These are phyloP conservation scores for Cucurbita maxima DNA, from an alignment of 306 rosid species.

Conservation along the genomic window DNA sequence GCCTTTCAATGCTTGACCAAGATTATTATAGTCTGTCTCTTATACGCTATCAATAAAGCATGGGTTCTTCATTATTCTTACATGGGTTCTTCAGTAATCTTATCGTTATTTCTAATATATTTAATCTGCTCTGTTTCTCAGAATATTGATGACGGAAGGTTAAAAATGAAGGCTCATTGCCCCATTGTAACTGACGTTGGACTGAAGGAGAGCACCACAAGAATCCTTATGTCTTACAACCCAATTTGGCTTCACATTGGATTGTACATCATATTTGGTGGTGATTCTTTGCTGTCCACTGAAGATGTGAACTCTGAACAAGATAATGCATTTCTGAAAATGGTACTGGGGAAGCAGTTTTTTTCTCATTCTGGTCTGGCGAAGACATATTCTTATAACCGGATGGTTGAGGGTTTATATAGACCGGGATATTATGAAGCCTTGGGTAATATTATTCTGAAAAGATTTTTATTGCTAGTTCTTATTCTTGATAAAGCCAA, in stretches of 20 bases:
- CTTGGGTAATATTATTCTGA: slow-evolving; percentile 63
- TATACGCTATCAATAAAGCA: background rate
- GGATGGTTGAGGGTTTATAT: slow-evolving; percentile 78
- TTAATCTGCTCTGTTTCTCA: slow-evolving; percentile 14
- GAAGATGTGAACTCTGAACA: slow-evolving; percentile 37
- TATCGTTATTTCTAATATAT: background rate
- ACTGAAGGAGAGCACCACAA: slow-evolving; percentile 48
- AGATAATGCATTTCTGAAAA: slow-evolving; percentile 49
- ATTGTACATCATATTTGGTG: slow-evolving; percentile 59
- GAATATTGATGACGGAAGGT: slow-evolving; percentile 76
- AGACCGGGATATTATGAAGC: slow-evolving; percentile 86
- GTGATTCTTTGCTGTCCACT: slow-evolving; percentile 56
- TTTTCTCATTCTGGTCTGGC: slow-evolving; percentile 60
- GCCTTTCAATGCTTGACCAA: background rate
- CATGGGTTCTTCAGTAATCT: background rate
- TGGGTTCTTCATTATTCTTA: background rate
- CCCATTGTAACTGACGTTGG: slow-evolving; percentile 76
- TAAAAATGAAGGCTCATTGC: slow-evolving; percentile 80
- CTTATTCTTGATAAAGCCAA: slow-evolving; percentile 73
- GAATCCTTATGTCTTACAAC: slow-evolving; percentile 56
- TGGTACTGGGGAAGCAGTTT: slow-evolving; percentile 63
- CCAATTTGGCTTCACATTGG: slow-evolving; percentile 79
- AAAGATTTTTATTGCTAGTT: slow-evolving; percentile 67
- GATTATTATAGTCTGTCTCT: background rate
- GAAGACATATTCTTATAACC: slow-evolving; percentile 62